phyloP scores from a whole-genome alignment of 768 basidiomycete genomes.

The Pisolithus sp. region DNA sequence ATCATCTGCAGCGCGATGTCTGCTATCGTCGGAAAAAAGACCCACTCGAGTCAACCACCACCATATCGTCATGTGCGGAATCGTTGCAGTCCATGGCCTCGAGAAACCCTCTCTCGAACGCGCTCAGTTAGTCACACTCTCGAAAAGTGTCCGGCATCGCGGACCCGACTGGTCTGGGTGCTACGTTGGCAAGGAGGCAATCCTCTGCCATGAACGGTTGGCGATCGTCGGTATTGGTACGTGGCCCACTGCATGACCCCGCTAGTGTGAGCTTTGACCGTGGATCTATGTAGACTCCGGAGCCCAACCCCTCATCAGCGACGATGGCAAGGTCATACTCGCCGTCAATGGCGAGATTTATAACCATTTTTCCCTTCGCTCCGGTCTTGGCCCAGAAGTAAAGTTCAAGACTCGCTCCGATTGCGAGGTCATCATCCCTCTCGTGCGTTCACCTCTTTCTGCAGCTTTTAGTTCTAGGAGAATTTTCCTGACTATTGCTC shows the following conservation, averaged over 20 bases:
- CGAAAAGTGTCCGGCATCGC: constrained; percentile 86
- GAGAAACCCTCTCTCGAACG: constrained; percentile 65
- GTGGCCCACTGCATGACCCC: constrained; percentile 17
- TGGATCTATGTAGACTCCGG: constrained; percentile 75
- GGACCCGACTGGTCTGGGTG: constrained; percentile 99
- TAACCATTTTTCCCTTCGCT: constrained; percentile 83
- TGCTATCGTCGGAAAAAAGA: not conserved
- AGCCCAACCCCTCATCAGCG: constrained; percentile 87
- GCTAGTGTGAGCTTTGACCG: not conserved
- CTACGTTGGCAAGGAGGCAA: constrained; percentile 71
- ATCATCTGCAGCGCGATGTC: not conserved
- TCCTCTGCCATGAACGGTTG: constrained; percentile 92
- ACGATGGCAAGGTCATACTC: constrained; percentile 77
- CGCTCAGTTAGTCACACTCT: constrained; percentile 72
- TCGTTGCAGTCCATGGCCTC: constrained; percentile 79
- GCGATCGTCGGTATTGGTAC: constrained; percentile 97
- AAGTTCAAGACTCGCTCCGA: constrained; percentile 97
- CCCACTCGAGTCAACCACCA: not conserved
- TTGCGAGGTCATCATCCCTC: constrained; percentile 92
- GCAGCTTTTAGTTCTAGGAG: too few relatives aligned
- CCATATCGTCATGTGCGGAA: constrained; percentile 84
- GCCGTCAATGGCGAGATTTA: constrained; percentile 99
- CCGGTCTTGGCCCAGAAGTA: constrained; percentile 52
- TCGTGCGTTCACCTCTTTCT: constrained; percentile 45
- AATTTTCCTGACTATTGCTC: not conserved